Percentiles rank a stretch among this genome's conserved stretches.
Evolutionary conservation across 257 asterid genomes (phyloP).

Genomic region (Penstemon eatonii): DNA sequence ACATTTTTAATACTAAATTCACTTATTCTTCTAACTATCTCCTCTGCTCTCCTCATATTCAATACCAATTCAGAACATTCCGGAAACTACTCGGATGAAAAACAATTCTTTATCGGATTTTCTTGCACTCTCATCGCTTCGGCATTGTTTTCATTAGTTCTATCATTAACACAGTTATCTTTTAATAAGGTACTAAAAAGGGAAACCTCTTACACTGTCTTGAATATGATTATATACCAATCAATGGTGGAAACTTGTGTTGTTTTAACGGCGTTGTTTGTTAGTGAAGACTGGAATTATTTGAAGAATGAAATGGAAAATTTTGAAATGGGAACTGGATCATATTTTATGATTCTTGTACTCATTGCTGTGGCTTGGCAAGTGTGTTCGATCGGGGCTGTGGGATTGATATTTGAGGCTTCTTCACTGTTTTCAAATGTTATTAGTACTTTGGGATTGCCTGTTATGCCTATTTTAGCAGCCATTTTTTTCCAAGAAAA

Average conservation of each 20-base stretch:
- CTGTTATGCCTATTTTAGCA: slow-evolving; percentile 40
- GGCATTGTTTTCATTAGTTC: slow-evolving; percentile 33
- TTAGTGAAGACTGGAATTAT: slow-evolving; percentile 31
- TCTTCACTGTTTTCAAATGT: slow-evolving; percentile 50
- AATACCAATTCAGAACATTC: background rate
- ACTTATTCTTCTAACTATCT: slow-evolving; percentile 45
- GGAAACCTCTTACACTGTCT: slow-evolving; percentile 28
- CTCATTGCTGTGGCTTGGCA: slow-evolving; percentile 41
- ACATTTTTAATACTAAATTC: slow-evolving; percentile 48
- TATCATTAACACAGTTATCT: slow-evolving; percentile 39
- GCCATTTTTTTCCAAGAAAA: slow-evolving; percentile 42
- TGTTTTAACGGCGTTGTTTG: slow-evolving; percentile 20
- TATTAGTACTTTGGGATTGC: slow-evolving; percentile 40
- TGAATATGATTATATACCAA: slow-evolving; percentile 34
- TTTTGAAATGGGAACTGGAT: slow-evolving; percentile 32
- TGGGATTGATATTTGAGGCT: slow-evolving; percentile 41
- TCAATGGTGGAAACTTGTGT: slow-evolving; percentile 34
- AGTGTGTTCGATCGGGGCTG: slow-evolving; percentile 34
- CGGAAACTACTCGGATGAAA: slow-evolving; percentile 10
- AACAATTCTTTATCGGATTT: slow-evolving; percentile 30
- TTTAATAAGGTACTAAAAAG: slow-evolving; percentile 33
- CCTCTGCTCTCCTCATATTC: slow-evolving; percentile 41
- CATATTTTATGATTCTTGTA: slow-evolving; percentile 29
- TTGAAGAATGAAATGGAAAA: slow-evolving; percentile 36
- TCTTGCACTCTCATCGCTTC: slow-evolving; percentile 38